Percentiles rank a stretch among this genome's conserved stretches.
phyloP scores from a whole-genome alignment of 2,329 filamentous ascomycete species.

The Xylaria sp. region DNA sequence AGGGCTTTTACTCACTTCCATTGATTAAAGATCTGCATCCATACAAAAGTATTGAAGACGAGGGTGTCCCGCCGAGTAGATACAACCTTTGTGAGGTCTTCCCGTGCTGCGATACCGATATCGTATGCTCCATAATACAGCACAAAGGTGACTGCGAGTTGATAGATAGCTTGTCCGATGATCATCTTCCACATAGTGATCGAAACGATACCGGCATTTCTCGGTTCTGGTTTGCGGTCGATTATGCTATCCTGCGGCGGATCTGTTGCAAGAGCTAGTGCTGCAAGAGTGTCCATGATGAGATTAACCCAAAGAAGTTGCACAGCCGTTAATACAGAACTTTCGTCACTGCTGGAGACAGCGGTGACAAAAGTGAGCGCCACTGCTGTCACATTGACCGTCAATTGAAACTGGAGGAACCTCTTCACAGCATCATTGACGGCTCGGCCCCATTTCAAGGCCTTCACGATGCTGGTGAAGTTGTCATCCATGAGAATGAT shows the following conservation, averaged over 20 bases:
- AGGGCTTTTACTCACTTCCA: slow-evolving; percentile 75
- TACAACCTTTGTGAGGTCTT: slow-evolving; percentile 37
- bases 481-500: slow-evolving; percentile 92
- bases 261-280: slow-evolving; percentile 87
- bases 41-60: slow-evolving; percentile 98
- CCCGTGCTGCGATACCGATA: slow-evolving; percentile 62
- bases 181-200: slow-evolving; percentile 99
- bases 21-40: slow-evolving; percentile 99
- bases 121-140: slow-evolving; percentile 78
- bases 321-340: slow-evolving; percentile 84
- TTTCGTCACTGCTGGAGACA: slow-evolving; percentile 73
- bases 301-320: slow-evolving; percentile 96
- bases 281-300: slow-evolving; percentile 97
- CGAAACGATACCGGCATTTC: slow-evolving; percentile 74
- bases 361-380: slow-evolving; percentile 88
- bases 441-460: slow-evolving; percentile 81
- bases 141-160: slow-evolving; percentile 81
- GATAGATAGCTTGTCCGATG: slow-evolving; percentile 88
- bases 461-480: slow-evolving; percentile 86
- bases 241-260: slow-evolving; percentile 85
- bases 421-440: slow-evolving; percentile 83
- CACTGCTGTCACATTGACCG: slow-evolving; percentile 92
- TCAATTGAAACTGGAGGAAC: slow-evolving; percentile 81
- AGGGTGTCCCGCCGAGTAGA: slow-evolving; percentile 74
- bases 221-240: slow-evolving; percentile 74